Percentiles rank a stretch among this genome's conserved stretches.
Conservation (phyloP, 371 early-diverging fungal species). For the Mucor indicus region DNA sequence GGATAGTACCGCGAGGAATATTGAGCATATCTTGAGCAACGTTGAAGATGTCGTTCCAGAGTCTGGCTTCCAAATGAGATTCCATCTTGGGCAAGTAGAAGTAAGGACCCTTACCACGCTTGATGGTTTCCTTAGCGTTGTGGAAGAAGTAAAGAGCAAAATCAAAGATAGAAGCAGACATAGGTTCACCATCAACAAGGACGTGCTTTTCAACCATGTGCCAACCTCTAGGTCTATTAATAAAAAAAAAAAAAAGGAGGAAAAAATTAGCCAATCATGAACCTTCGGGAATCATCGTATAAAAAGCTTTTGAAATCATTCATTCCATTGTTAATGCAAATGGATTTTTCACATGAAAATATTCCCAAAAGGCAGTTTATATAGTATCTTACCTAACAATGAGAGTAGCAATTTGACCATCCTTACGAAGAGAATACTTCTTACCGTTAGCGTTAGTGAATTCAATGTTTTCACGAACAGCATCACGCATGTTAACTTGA, state of each 20-base stretch:
- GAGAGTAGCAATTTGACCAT: slow-evolving; percentile 85
- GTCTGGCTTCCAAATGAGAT: slow-evolving; percentile 91
- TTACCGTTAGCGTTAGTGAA: slow-evolving; percentile 90
- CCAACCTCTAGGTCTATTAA: slow-evolving; percentile 90
- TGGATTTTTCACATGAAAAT: not conserved
- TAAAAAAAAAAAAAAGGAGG: not conserved
- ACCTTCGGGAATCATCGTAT: slow-evolving; percentile 1
- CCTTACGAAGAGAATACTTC: slow-evolving; percentile 73
- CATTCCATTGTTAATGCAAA: slow-evolving; percentile 1
- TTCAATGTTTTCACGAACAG: slow-evolving; percentile 78
- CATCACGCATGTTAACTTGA: slow-evolving; percentile 93
- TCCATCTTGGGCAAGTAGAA: slow-evolving; percentile 98
- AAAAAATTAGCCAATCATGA: slow-evolving; percentile 4
- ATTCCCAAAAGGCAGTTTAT: not conserved
- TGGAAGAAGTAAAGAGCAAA: slow-evolving; percentile 97
- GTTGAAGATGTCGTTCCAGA: slow-evolving; percentile 98
- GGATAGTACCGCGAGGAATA: slow-evolving; percentile 94
- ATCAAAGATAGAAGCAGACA: slow-evolving; percentile 92
- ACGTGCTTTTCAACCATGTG: slow-evolving; percentile 96
- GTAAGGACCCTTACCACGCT: slow-evolving; percentile 91
- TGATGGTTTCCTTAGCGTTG: slow-evolving; percentile 81
- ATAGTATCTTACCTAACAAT: slow-evolving; percentile 68
- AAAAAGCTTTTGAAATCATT: not conserved
- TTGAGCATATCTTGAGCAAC: slow-evolving; percentile 86
- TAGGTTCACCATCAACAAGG: slow-evolving; percentile 86